Base-by-base conservation (phyloP, 2,329 filamentous ascomycete genomes). In the Alternaria burnsii region DNA sequence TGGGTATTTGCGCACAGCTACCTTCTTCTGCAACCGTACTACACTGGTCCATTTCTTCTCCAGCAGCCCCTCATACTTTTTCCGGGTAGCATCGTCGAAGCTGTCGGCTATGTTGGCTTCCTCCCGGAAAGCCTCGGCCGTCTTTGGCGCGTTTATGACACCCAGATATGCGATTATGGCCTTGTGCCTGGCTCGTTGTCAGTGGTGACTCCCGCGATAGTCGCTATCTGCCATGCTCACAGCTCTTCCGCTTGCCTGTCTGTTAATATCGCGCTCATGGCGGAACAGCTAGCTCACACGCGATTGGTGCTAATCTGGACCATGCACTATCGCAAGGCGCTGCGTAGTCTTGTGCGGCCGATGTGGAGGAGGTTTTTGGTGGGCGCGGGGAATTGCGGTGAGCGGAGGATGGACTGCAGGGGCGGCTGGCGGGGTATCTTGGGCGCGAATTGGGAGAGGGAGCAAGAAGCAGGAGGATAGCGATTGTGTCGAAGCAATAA, bases 21-120 rank as follows among this genome's bases (percentile, higher is more conserved):
- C 92, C 91, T 97, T 98, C 81, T 97, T 97, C 81, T 98, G 94
- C 78, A 98, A 80, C 63, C 94, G 87, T 72, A 97, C 93, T 28
- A 98, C 91, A 72, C 93, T 95, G 20, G 94, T 98, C 94, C 94
- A 98, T 84, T 98, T 98, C 87, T 97, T 97, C 85, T 98, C 94
- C 68, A 98, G 81, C 28, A 98, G 81, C 2, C 92, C 91, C 80
- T 97, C 93, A 82, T 97, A 98, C 81, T 97, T 97, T 83, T 97
- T 97, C 53, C 90, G 86, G 20, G 92, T 97, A 18, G 87, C 86
- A 63, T 91, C 85, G 76, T 97, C 93, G 72, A 96, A 94, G 48
- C 82, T 84, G 67, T 91, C 87, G 52, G 88, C 86, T 5, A 97
- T 85, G 56, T 86, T 85, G n/a, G 92, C 82, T 79, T 97, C 94